phyloP scores from a whole-genome alignment of 1,284 basidiomycete species.

The Mrakiaceae sp. region DNA sequence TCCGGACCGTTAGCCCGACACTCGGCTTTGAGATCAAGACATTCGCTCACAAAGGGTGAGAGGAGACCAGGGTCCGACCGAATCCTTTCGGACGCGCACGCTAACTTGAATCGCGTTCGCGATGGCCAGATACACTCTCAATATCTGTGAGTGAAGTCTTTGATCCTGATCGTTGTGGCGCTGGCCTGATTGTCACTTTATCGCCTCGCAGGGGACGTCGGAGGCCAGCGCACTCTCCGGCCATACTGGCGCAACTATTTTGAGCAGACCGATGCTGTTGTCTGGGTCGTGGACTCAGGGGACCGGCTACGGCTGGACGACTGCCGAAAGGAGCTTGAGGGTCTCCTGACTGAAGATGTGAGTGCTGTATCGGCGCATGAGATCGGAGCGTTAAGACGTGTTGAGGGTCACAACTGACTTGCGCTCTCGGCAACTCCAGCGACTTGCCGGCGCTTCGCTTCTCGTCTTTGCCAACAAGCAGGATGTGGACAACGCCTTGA shows the following conservation, averaged over 20 bases:
- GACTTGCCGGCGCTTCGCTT: constrained; percentile 84
- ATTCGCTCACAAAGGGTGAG: constrained; percentile 76
- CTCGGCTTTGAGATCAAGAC: constrained; percentile 99
- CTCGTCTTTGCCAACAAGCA: constrained; percentile 99
- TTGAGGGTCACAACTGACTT: not conserved
- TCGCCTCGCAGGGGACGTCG: constrained; percentile 73
- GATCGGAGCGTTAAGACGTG: not conserved
- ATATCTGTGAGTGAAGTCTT: constrained; percentile 59
- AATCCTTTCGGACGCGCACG: not conserved
- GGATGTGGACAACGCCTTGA: constrained; percentile 81
- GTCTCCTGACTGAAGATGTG: constrained; percentile 82
- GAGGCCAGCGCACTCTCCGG: constrained; percentile 85
- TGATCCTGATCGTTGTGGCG: not conserved
- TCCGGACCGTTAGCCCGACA: constrained; percentile 78
- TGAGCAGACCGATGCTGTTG: constrained; percentile 93
- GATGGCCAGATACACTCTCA: constrained; percentile 64
- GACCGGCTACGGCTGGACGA: constrained; percentile 82
- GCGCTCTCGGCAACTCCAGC: constrained; percentile 38
- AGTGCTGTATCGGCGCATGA: not conserved
- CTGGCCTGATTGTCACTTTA: constrained; percentile 4
- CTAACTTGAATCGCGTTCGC: constrained; percentile 6
- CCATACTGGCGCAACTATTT: constrained; percentile 99
- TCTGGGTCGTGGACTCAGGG: constrained; percentile 97
- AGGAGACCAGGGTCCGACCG: not conserved
- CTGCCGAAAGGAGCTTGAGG: constrained; percentile 76